These are phyloP conservation scores for Hypomontagnella submonticulosa DNA, from an alignment of 495 filamentous ascomycete genomes.

Conservation along the genomic window DNA sequence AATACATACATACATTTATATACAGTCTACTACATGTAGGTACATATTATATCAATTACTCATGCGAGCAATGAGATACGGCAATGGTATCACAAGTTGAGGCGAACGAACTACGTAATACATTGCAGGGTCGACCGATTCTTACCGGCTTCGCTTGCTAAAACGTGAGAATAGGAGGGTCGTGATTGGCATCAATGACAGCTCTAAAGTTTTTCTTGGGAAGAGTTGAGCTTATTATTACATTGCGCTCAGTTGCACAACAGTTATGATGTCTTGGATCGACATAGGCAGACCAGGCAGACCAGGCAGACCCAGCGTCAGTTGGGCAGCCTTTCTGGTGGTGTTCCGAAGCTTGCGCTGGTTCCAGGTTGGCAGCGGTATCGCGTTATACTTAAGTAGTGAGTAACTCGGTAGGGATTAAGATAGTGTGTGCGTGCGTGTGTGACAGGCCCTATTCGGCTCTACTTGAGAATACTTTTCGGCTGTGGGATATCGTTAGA, in stretches of 20 bases:
- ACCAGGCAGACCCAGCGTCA: neutral
- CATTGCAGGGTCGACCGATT: constrained; percentile 19
- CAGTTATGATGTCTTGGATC: constrained; percentile 19
- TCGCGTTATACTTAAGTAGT: no score
- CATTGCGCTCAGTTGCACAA: constrained; percentile 31
- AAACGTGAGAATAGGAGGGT: constrained; percentile 18
- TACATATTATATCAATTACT: neutral
- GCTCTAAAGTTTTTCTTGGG: constrained; percentile 21
- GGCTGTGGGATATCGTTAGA: constrained; percentile 16
- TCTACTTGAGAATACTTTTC: constrained; percentile 15
- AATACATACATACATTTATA: neutral
- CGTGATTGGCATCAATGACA: constrained; percentile 23
- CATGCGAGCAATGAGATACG: neutral
- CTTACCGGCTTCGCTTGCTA: constrained; percentile 19
- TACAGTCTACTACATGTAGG: no score
- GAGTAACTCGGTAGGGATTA: constrained; percentile 4
- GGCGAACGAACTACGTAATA: constrained; percentile 19
- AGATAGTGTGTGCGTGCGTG: constrained; percentile 1
- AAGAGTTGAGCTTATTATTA: constrained; percentile 42
- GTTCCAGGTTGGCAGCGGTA: no score
- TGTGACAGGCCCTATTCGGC: no score
- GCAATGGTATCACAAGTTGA: constrained; percentile 21
- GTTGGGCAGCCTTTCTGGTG: no score
- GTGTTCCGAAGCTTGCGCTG: no score
- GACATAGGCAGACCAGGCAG: constrained; percentile 15